Percentiles rank a stretch among this genome's conserved stretches.
phyloP scores from a whole-genome alignment of 257 asterid species.

The Schizonepeta tenuifolia region DNA sequence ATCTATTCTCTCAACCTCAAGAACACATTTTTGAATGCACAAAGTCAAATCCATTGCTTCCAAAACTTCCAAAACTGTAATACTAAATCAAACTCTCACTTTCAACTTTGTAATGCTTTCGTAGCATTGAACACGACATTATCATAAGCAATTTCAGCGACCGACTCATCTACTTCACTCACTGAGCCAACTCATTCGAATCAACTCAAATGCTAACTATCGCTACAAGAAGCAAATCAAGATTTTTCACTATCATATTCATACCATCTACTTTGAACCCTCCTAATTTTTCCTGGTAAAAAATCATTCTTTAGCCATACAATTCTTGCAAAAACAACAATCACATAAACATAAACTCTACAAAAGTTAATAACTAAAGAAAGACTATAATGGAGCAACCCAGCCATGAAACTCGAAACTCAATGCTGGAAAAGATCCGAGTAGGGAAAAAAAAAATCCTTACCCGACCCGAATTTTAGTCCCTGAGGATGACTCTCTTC shows the following conservation, averaged over 20 bases:
- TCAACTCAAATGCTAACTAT: background rate
- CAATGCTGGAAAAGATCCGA: background rate
- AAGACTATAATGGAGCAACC: background rate
- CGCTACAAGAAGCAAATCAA: background rate
- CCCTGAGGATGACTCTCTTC: conserved; percentile 54
- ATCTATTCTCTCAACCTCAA: background rate
- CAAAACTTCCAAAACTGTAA: background rate
- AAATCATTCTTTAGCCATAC: background rate
- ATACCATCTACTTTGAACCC: background rate
- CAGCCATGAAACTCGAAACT: background rate
- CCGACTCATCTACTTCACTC: background rate
- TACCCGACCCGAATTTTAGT: conserved; percentile 48
- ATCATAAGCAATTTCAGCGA: background rate
- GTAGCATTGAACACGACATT: background rate
- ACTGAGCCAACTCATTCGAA: background rate
- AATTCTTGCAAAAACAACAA: background rate
- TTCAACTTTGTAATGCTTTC: background rate
- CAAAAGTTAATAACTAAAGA: background rate
- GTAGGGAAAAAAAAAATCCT: conserved; percentile 33
- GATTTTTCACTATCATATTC: background rate
- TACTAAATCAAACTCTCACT: background rate
- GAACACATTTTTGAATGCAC: background rate
- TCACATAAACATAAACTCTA: no score
- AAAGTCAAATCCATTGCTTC: background rate
- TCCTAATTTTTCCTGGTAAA: background rate